phyloP scores from a whole-genome alignment of 2,329 filamentous ascomycete species.

The Fusarium graminum region DNA sequence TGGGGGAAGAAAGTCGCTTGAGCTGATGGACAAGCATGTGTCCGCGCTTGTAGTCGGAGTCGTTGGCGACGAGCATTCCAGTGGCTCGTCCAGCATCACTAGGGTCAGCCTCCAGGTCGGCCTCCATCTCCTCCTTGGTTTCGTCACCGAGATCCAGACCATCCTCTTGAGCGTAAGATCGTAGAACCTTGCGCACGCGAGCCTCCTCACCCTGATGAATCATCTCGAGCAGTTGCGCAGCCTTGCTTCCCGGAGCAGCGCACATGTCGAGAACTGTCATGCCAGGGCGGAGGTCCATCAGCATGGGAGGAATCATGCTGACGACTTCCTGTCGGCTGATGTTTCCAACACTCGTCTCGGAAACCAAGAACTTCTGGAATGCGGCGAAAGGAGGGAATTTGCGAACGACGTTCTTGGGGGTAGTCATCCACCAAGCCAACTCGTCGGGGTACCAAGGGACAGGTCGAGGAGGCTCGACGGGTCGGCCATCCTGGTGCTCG shows the following conservation, averaged over 20 bases:
- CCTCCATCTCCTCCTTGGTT: constrained; percentile 62
- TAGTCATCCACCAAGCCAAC: constrained; percentile 98
- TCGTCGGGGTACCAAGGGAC: constrained; percentile 95
- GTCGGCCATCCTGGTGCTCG: constrained; percentile 82
- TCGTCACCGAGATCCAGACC: constrained; percentile 65
- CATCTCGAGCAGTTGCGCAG: constrained; percentile 94
- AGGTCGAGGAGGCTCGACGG: constrained; percentile 83
- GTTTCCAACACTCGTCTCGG: constrained; percentile 96
- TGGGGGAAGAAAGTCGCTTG: constrained; percentile 95
- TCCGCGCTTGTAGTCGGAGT: constrained; percentile 94
- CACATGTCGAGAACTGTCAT: constrained; percentile 97
- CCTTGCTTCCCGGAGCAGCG: constrained; percentile 96
- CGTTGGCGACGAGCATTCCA: constrained; percentile 93
- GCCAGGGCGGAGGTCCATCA: constrained; percentile 90
- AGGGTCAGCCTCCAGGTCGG: constrained; percentile 69
- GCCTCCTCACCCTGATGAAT: constrained; percentile 93
- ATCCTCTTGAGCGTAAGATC: constrained; percentile 72
- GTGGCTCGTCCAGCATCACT: constrained; percentile 88
- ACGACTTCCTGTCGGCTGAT: constrained; percentile 98
- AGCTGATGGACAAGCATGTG: constrained; percentile 99
- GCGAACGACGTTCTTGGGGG: constrained; percentile 93
- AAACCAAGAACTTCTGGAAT: constrained; percentile 98
- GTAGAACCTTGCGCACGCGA: constrained; percentile 78
- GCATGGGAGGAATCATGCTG: constrained; percentile 96
- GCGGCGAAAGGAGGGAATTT: constrained; percentile 94